Evolutionary conservation across 257 asterid species (phyloP).

Genomic region (Orobanche coerulescens): DNA sequence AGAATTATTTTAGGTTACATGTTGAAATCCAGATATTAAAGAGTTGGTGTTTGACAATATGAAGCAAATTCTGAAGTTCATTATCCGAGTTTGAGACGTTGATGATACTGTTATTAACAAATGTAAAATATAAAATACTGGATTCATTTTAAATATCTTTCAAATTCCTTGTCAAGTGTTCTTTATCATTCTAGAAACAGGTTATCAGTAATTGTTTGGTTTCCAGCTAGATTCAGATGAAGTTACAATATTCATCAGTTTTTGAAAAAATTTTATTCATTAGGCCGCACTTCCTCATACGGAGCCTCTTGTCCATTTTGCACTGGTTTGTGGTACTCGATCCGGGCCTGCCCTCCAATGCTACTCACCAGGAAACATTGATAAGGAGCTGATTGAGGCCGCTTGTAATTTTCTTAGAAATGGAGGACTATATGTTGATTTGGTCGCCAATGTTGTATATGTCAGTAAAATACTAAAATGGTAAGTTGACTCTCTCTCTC

Average conservation of each 20-base stretch:
- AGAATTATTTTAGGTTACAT: not conserved
- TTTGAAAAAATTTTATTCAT: not conserved
- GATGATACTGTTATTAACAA: too few species aligned
- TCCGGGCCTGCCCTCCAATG: slow-evolving; percentile 85
- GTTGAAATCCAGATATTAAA: not conserved
- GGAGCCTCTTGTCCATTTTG: slow-evolving; percentile 84
- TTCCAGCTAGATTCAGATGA: too few species aligned
- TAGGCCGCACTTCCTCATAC: slow-evolving; percentile 70
- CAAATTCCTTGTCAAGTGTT: not conserved
- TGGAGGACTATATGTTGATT: slow-evolving; percentile 61
- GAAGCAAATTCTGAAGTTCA: not conserved
- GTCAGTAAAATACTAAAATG: slow-evolving; percentile 58
- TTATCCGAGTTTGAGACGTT: too few species aligned
- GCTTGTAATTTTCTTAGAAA: slow-evolving; percentile 48
- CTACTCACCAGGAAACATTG: slow-evolving; percentile 72
- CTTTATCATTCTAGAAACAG: not conserved
- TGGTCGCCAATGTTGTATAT: slow-evolving; percentile 41
- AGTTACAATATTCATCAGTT: not conserved
- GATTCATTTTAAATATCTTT: too few species aligned
- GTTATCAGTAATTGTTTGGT: not conserved
- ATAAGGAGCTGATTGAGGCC: slow-evolving; percentile 66
- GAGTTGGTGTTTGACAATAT: too few species aligned
- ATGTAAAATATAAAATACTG: too few species aligned
- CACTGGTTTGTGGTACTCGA: slow-evolving; percentile 58
- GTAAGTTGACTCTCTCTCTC: slow-evolving; percentile 26